Conservation (phyloP, 495 filamentous ascomycete genomes). For the Podospora anserina region DNA sequence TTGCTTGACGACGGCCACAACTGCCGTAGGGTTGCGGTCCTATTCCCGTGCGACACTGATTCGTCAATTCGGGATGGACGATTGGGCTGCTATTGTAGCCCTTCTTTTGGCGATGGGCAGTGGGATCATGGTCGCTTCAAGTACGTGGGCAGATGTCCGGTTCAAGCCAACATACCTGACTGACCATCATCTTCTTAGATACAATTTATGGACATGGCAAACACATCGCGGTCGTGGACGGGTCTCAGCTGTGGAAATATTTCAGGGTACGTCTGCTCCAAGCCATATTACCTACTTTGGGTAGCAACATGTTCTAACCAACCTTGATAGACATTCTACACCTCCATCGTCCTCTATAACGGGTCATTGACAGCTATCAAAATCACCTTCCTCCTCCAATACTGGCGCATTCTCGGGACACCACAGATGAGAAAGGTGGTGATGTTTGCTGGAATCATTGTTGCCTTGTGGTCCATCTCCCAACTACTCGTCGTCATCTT, state of each 20-base stretch:
- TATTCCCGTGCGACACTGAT: slow-evolving; percentile 41
- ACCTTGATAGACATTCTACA: slow-evolving; percentile 36
- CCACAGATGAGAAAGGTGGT: slow-evolving; percentile 31
- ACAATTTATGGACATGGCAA: slow-evolving; percentile 28
- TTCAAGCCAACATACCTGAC: neutral
- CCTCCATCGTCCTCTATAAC: slow-evolving; percentile 46
- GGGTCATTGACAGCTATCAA: slow-evolving; percentile 41
- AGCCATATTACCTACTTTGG: neutral
- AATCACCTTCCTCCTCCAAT: slow-evolving; percentile 42
- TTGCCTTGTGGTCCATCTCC: slow-evolving; percentile 39
- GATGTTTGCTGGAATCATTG: slow-evolving; percentile 30
- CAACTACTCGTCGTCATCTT: slow-evolving; percentile 43
- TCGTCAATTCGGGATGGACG: slow-evolving; percentile 44
- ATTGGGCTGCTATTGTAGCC: slow-evolving; percentile 33
- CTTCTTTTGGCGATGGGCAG: slow-evolving; percentile 27
- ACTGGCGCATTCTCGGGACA: slow-evolving; percentile 40
- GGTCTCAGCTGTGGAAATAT: slow-evolving; percentile 20
- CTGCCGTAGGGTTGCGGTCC: slow-evolving; percentile 35
- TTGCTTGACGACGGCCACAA: slow-evolving; percentile 29
- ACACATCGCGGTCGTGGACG: slow-evolving; percentile 21
- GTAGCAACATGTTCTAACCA: slow-evolving; percentile 1
- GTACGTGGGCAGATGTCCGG: neutral
- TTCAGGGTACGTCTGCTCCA: slow-evolving; percentile 19
- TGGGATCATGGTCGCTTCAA: slow-evolving; percentile 27
- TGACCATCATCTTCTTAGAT: slow-evolving; percentile 11